Evolutionary conservation across 2,329 filamentous ascomycete species (phyloP), one percentile per base, ranked within the genome.

Genomic region (Eutypella sp.): DNA sequence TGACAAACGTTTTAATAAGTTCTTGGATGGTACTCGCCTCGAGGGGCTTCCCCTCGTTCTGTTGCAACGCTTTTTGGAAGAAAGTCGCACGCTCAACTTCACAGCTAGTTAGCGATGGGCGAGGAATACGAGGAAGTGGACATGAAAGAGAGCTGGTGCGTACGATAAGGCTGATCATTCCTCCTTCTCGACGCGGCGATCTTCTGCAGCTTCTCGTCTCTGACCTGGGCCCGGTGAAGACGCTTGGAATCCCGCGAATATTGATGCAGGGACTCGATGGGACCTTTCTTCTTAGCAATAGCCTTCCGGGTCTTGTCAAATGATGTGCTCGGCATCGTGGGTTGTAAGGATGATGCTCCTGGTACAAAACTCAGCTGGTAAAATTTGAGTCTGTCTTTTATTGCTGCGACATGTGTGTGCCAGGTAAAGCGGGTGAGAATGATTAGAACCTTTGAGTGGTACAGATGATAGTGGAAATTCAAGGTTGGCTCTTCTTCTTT

Each of bases 251-350:
- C 89, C 55, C 93, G 79, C 49, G 90, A 96, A 64, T 89, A 89
- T 67, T 90, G 86, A 62, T 97, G 92, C 19, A 97, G 76, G 11
- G 85, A 77, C 24, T 84, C 83, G 40, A 89, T 77, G 33, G 82
- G 81, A 18, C 82, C 82, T 53, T 82, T 81, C 77, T 96, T 96
- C 73, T 95, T 96, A 27, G 82, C 74, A 53, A 97, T 92, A 53
- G 89, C 82, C 71, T 97, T 97, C 52, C 87, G 81, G 18, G 93
- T 87, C 65, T 96, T 97, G 52, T 81, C 72, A 6, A 96, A 70
- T 5, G 41, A 23, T 38, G 84, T 81, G 62, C 82, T 85, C 13
- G 88, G 79, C 90, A 95, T 95, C 20, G 58, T 75, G 61, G n/a
- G 45, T 18, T 33, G 10, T 15, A 16, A 7, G 33, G n/a, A n/a